Evolutionary conservation across 805 yeast genomes (phyloP).

Genomic region (Priceomyces haplophilus): DNA sequence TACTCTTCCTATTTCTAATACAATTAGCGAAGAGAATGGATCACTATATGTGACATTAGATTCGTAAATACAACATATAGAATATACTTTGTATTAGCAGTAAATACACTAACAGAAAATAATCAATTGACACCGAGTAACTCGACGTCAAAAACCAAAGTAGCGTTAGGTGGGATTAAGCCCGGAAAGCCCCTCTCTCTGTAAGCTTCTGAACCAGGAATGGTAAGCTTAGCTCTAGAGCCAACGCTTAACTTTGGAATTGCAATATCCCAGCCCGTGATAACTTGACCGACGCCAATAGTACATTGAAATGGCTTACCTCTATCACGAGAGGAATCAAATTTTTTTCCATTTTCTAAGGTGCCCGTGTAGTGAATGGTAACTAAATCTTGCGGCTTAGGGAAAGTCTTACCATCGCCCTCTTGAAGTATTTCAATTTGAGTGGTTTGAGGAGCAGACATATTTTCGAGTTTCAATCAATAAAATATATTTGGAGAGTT

Average conservation of each 20-base stretch:
- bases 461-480: constrained; percentile 7
- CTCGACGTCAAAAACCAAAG: constrained; percentile 83
- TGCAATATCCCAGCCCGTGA: constrained; percentile 95
- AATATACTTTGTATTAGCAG: no score
- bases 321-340: constrained; percentile 93
- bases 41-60: constrained; percentile 6
- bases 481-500: no score
- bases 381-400: constrained; percentile 81
- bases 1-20: constrained; percentile 23
- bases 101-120: no score
- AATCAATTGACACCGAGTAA: constrained; percentile 53
- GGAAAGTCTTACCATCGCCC: constrained; percentile 87
- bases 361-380: constrained; percentile 96
- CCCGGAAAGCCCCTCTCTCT: constrained; percentile 97
- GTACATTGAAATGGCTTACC: constrained; percentile 91
- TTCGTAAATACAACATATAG: constrained; percentile 15
- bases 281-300: constrained; percentile 96
- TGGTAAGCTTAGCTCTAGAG: constrained; percentile 86
- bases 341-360: constrained; percentile 90
- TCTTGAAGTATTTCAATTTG: constrained; percentile 42
- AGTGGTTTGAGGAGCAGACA: constrained; percentile 42
- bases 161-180: constrained; percentile 93
- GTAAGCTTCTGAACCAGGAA: constrained; percentile 91
- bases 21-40: background rate
- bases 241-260: constrained; percentile 91